Conservation (phyloP, 768 basidiomycete species). For the Daedaleopsis nitida region DNA sequence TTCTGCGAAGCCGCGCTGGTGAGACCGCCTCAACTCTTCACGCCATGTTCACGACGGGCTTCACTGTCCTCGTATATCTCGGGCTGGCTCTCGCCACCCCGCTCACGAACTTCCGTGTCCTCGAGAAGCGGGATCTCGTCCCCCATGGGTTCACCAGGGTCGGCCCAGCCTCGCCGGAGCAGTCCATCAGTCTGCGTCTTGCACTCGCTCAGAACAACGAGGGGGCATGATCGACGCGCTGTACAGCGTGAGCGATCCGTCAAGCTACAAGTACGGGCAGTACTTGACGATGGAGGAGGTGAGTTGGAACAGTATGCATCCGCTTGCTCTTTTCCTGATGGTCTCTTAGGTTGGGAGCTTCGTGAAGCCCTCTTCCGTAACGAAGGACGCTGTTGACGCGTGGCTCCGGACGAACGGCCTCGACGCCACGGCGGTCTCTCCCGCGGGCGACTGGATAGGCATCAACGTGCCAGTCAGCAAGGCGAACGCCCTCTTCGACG, state of each 20-base stretch:
- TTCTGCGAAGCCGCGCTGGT: too few species aligned
- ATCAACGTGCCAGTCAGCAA: constrained; percentile 23
- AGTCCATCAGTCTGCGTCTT: constrained; percentile 38
- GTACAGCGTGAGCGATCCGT: constrained; percentile 39
- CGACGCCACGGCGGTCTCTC: constrained; percentile 17
- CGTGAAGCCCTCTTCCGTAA: constrained; percentile 21
- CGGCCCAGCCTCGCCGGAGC: constrained; percentile 32
- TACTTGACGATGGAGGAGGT: constrained; percentile 37
- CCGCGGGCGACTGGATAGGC: constrained; percentile 29
- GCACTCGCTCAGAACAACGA: constrained; percentile 39
- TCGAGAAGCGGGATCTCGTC: constrained; percentile 26
- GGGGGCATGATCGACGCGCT: constrained; percentile 39
- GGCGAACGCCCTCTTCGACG: constrained; percentile 24
- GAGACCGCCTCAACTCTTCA: neutral
- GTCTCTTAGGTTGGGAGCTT: neutral
- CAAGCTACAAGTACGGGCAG: constrained; percentile 36
- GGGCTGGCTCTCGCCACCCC: neutral
- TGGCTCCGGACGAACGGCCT: constrained; percentile 26
- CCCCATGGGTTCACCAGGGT: constrained; percentile 32
- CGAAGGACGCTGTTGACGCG: constrained; percentile 20
- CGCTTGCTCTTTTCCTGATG: neutral
- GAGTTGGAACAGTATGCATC: neutral
- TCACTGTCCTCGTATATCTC: neutral
- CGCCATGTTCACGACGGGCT: neutral
- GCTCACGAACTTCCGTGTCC: constrained; percentile 22